Evolutionary conservation across 2,329 filamentous ascomycete species (phyloP).

Genomic region (Aspergillus aculeatus): DNA sequence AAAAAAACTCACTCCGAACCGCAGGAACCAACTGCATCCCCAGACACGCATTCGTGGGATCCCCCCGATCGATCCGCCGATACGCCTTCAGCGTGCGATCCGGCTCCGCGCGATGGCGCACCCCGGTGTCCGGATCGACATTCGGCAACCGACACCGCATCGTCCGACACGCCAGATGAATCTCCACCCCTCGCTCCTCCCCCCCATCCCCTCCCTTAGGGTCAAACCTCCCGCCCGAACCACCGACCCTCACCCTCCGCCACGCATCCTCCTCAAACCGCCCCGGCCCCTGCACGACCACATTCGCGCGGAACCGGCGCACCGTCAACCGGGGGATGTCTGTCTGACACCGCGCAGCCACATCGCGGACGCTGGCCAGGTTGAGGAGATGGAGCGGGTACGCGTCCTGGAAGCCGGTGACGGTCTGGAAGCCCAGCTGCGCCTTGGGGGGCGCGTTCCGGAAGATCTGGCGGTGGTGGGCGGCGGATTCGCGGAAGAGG

Average conservation of each 20-base stretch:
- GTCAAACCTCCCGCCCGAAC: background rate
- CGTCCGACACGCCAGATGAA: constrained; percentile 57
- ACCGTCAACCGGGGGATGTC: constrained; percentile 48
- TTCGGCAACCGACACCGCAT: constrained; percentile 59
- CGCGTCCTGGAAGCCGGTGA: constrained; percentile 58
- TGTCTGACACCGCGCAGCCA: constrained; percentile 44
- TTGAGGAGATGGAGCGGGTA: constrained; percentile 60
- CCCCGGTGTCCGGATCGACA: constrained; percentile 56
- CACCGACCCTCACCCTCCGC: constrained; percentile 47
- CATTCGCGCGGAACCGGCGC: constrained; percentile 59
- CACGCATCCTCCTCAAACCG: constrained; percentile 59
- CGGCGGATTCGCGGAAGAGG: constrained; percentile 54
- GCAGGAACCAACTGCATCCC: constrained; percentile 53
- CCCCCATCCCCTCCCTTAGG: background rate
- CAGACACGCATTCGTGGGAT: constrained; percentile 49
- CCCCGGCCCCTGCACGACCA: constrained; percentile 54
- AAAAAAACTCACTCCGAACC: constrained; percentile 22
- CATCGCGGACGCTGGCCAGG: constrained; percentile 53
- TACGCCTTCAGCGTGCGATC: constrained; percentile 50
- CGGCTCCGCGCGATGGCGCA: constrained; percentile 49
- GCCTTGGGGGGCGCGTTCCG: constrained; percentile 54
- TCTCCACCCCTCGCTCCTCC: constrained; percentile 23
- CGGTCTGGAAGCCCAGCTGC: constrained; percentile 53
- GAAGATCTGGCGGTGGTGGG: constrained; percentile 49
- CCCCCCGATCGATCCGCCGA: constrained; percentile 52